phyloP scores from a whole-genome alignment of 345 rosid species.

The Diplotaxis tenuifolia region DNA sequence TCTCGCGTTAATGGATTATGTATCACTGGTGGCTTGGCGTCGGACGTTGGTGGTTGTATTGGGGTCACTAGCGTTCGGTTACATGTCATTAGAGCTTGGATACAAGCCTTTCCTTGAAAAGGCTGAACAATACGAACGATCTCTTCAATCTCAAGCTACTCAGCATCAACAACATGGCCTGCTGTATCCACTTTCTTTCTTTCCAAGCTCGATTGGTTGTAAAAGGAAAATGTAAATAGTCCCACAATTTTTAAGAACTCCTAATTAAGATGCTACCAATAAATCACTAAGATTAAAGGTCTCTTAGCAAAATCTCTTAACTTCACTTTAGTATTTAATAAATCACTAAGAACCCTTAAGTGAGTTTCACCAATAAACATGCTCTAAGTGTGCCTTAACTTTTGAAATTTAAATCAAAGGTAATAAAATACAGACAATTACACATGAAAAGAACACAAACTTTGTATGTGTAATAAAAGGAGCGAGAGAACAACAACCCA shows the following conservation, averaged over 20 bases:
- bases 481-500: background rate
- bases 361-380: too few species aligned
- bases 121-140: constrained; percentile 44
- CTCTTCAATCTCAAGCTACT: constrained; percentile 21
- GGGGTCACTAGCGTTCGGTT: constrained; percentile 74
- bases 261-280: too few species aligned
- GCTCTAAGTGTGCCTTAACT: background rate
- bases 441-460: constrained; percentile 4
- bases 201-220: background rate
- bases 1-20: too few species aligned
- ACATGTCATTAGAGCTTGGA: constrained; percentile 58
- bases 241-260: too few species aligned
- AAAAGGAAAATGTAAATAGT: too few species aligned
- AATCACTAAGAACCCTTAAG: too few species aligned
- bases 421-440: background rate
- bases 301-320: too few species aligned
- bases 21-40: too few species aligned
- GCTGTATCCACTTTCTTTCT: background rate
- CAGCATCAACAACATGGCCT: constrained; percentile 30
- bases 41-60: constrained; percentile 59
- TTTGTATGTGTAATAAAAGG: constrained; percentile 12
- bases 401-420: constrained; percentile 13
- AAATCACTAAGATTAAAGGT: too few species aligned
- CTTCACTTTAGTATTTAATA: too few species aligned
- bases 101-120: constrained; percentile 65